Conservation (phyloP, 106 monocot genomes). For the Dendrobium nobile region DNA sequence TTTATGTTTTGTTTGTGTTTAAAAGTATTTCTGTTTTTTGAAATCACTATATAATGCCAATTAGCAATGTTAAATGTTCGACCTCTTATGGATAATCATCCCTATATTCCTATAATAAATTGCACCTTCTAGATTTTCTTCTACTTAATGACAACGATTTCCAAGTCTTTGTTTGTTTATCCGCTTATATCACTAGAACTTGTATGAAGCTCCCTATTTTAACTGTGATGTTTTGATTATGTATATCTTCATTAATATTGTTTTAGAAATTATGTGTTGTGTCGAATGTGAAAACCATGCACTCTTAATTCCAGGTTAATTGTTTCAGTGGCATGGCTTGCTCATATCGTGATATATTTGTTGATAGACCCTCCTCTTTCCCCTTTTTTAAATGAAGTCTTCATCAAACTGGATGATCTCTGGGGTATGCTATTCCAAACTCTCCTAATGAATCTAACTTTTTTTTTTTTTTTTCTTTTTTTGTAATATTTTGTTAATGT, state of each 20-base stretch:
- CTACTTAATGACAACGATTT: not conserved
- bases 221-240: not conserved
- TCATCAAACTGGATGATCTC: conserved; percentile 84
- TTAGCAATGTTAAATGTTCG: not conserved
- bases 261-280: not conserved
- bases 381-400: conserved; percentile 90
- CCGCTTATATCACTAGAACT: not conserved
- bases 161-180: not conserved
- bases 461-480: not conserved
- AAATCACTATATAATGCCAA: not conserved
- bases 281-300: conserved; percentile 1
- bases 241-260: not conserved
- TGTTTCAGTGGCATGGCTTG: conserved; percentile 94
- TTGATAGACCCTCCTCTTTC: conserved; percentile 88
- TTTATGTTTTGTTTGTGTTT: not conserved
- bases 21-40: not conserved
- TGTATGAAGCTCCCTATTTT: not conserved
- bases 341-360: conserved; percentile 87
- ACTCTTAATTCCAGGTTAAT: conserved; percentile 60
- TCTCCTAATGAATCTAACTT: not conserved
- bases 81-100: not conserved
- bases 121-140: not conserved
- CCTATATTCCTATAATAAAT: not conserved
- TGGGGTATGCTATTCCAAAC: conserved; percentile 63
- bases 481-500: not conserved